A percentile compares a stretch with the other conserved stretches of the same genome.
Evolutionary conservation across 176 grass and related monocot species (phyloP).

Genomic region (Cenchrus purpureus): DNA sequence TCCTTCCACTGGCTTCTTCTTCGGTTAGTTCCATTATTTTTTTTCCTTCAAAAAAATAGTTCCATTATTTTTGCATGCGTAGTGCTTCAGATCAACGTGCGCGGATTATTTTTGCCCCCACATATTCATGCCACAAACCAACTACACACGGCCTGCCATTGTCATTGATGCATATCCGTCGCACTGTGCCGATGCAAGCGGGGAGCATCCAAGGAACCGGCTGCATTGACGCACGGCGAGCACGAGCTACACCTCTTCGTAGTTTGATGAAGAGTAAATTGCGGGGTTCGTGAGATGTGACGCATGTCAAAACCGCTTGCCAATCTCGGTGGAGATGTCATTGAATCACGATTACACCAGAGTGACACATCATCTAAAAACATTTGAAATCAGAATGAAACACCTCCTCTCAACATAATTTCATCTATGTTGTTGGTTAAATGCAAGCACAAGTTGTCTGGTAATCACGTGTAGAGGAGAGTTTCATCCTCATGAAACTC

Average conservation of each 20-base stretch:
- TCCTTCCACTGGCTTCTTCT: not conserved
- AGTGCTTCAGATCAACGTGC: not conserved
- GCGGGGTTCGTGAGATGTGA: too few species aligned
- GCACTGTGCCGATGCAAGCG: not conserved
- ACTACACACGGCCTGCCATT: not conserved
- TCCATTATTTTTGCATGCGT: not conserved
- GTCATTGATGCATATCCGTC: not conserved
- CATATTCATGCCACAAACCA: not conserved
- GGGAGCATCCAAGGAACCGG: not conserved
- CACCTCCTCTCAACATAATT: too few species aligned
- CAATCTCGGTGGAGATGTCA: too few species aligned
- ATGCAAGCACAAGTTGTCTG: too few species aligned
- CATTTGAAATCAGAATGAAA: too few species aligned
- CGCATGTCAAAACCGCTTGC: too few species aligned
- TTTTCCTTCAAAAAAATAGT: not conserved
- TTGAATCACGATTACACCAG: too few species aligned
- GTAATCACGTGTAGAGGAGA: too few species aligned
- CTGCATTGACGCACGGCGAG: constrained; percentile 3
- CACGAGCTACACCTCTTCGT: not conserved
- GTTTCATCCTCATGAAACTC: too few species aligned
- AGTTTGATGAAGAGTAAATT: constrained; percentile 8
- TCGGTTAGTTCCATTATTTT: not conserved
- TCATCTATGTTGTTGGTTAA: too few species aligned
- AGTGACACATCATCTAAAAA: too few species aligned
- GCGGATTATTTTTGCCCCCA: not conserved